phyloP scores from a whole-genome alignment of 768 basidiomycete species.

The Lenzites betulinus region DNA sequence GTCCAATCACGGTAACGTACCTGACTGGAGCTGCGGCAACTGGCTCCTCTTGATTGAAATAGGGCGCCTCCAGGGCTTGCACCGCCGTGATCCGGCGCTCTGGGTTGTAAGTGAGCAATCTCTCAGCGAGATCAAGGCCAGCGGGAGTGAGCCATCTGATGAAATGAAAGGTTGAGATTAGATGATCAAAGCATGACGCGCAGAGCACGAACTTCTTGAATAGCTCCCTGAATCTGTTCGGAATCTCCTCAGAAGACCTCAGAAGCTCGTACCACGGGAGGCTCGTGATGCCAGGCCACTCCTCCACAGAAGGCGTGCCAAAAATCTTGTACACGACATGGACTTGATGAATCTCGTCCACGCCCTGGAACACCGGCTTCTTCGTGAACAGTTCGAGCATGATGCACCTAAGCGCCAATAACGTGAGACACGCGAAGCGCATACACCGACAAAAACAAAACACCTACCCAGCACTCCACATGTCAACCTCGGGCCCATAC shows the following conservation, averaged over 20 bases:
- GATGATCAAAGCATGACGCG: not conserved
- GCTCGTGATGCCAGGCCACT: conserved; percentile 81
- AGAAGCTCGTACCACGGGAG: conserved; percentile 99
- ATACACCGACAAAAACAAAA: not conserved
- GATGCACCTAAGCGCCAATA: conserved; percentile 69
- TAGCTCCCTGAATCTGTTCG: conserved; percentile 78
- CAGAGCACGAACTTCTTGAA: conserved; percentile 69
- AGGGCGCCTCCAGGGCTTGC: conserved; percentile 79
- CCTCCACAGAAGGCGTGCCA: conserved; percentile 81
- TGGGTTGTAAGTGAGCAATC: conserved; percentile 81
- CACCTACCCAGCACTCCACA: conserved; percentile 97
- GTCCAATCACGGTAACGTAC: conserved; percentile 48
- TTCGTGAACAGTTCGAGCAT: conserved; percentile 97
- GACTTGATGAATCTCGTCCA: conserved; percentile 96
- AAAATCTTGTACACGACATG: conserved; percentile 90
- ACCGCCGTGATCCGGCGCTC: conserved; percentile 69
- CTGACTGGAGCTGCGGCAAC: conserved; percentile 70
- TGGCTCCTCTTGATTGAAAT: conserved; percentile 85
- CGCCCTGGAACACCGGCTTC: conserved; percentile 97
- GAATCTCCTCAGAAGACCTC: conserved; percentile 76
- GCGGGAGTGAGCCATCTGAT: conserved; percentile 83
- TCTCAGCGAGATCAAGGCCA: conserved; percentile 85
- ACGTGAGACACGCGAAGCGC: not conserved
- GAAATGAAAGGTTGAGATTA: not conserved
- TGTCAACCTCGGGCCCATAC: conserved; percentile 97